These are phyloP conservation scores for Beauveria scarabaeidicola DNA, from an alignment of 2,329 filamentous ascomycete genomes.

Conservation along the genomic window DNA sequence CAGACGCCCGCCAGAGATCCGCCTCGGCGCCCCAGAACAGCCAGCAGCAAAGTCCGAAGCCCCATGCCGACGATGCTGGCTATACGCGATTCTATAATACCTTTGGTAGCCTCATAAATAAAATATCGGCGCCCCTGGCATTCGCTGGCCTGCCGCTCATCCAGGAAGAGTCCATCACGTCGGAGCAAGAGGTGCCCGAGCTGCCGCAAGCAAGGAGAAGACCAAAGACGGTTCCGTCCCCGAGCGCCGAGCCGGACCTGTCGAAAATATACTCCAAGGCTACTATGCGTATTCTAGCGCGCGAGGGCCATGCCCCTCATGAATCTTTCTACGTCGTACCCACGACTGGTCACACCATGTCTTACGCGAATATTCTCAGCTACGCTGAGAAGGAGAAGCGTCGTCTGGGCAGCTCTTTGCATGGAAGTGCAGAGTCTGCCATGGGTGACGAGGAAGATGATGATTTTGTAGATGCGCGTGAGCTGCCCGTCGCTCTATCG, in stretches of 20 bases:
- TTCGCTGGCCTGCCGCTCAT: constrained; percentile 85
- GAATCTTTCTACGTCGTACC: constrained; percentile 95
- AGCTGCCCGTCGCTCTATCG: constrained; percentile 46
- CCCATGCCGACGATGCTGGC: constrained; percentile 55
- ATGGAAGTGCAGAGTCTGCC: constrained; percentile 39
- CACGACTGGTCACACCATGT: constrained; percentile 80
- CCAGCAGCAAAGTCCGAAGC: constrained; percentile 18
- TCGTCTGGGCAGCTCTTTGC: constrained; percentile 44
- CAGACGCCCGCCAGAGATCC: constrained; percentile 19
- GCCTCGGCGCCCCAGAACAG: constrained; percentile 17
- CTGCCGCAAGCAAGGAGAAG: constrained; percentile 30
- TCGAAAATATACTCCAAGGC: constrained; percentile 78
- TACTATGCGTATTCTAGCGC: constrained; percentile 68
- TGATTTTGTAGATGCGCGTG: constrained; percentile 82
- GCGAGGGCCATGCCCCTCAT: constrained; percentile 54
- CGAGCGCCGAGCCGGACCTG: constrained; percentile 60
- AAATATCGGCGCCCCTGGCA: constrained; percentile 79
- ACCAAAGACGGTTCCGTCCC: constrained; percentile 24
- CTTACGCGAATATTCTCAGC: constrained; percentile 81
- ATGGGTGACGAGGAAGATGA: constrained; percentile 58
- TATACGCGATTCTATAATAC: constrained; percentile 89
- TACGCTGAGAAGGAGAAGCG: constrained; percentile 60
- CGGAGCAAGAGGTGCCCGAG: constrained; percentile 26
- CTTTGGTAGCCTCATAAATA: constrained; percentile 81
- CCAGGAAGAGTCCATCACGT: constrained; percentile 34